Evolutionary conservation across 345 rosid species (phyloP).

Genomic region (Balakata baccata): DNA sequence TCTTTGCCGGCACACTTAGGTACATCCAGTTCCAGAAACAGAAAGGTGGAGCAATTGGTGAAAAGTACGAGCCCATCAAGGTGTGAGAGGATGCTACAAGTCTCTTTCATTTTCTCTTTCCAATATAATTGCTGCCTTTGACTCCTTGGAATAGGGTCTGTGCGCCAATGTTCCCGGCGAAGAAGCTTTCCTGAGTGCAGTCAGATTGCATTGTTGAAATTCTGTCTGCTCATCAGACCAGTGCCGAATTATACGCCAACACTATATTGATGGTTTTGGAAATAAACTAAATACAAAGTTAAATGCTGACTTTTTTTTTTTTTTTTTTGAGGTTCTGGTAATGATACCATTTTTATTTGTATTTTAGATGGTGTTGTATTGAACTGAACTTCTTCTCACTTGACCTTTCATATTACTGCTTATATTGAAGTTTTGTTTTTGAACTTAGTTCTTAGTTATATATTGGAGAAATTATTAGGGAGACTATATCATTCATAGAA

Average conservation of each 20-base stretch:
- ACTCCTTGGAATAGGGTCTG: background rate
- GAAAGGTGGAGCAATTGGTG: slow-evolving; percentile 88
- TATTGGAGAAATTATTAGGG: too few species aligned
- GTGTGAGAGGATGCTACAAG: slow-evolving; percentile 29
- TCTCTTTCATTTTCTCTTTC: background rate
- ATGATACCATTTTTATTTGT: background rate
- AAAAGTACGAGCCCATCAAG: slow-evolving; percentile 68
- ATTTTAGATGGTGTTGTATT: background rate
- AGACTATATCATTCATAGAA: too few species aligned
- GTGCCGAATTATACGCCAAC: background rate
- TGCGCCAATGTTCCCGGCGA: background rate
- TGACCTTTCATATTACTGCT: background rate
- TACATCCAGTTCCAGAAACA: slow-evolving; percentile 90
- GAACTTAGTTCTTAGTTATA: background rate
- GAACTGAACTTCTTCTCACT: background rate
- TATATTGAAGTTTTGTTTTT: background rate
- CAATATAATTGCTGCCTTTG: background rate
- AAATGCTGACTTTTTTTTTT: background rate
- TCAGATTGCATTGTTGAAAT: background rate
- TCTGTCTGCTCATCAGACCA: slow-evolving; percentile 1
- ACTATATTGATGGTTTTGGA: slow-evolving; percentile 1
- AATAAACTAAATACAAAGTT: background rate
- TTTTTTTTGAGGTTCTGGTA: slow-evolving; percentile 7
- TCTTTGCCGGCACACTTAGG: slow-evolving; percentile 66
- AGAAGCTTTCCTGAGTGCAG: background rate